Evolutionary conservation across 306 rosid genomes (phyloP).

Genomic region (Gastrolobium bilobum): DNA sequence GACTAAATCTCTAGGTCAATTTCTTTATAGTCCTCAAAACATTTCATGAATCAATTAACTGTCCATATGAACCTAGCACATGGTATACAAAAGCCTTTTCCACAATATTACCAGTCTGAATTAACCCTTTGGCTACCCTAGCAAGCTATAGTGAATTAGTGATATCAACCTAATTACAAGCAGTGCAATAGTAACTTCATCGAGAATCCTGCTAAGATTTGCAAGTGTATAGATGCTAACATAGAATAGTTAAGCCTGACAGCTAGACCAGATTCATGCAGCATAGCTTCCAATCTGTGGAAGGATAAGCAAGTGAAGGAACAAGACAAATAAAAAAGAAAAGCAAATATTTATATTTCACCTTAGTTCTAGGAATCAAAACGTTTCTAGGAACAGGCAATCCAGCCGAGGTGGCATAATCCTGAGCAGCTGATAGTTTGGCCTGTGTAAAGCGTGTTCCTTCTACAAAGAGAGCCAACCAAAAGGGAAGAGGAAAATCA

Average conservation of each 20-base stretch:
- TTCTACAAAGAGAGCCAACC: constrained; percentile 99
- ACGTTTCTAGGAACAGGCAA: constrained; percentile 88
- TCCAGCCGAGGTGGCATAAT: constrained; percentile 83
- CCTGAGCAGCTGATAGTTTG: constrained; percentile 91
- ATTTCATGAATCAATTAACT: constrained; percentile 1
- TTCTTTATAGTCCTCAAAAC: constrained; percentile 26
- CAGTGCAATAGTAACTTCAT: constrained; percentile 29
- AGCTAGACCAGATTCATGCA: constrained; percentile 14
- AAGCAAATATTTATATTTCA: constrained; percentile 41
- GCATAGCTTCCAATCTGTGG: constrained; percentile 10
- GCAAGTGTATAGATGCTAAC: constrained; percentile 2
- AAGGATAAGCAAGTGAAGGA: constrained; percentile 11
- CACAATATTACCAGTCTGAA: constrained; percentile 21
- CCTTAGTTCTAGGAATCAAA: constrained; percentile 99
- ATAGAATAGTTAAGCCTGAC: constrained; percentile 23
- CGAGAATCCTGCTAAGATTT: neutral
- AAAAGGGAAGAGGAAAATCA: constrained; percentile 94
- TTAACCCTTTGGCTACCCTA: neutral
- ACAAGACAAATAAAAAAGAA: neutral
- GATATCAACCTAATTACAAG: constrained; percentile 10
- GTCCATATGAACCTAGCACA: too few species aligned
- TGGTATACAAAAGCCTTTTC: neutral
- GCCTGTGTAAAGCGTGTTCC: constrained; percentile 97
- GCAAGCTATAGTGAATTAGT: neutral
- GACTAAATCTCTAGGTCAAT: neutral